These are phyloP conservation scores for Biscogniauxia mediterranea DNA, from an alignment of 2,329 filamentous ascomycete genomes.

Conservation along the genomic window DNA sequence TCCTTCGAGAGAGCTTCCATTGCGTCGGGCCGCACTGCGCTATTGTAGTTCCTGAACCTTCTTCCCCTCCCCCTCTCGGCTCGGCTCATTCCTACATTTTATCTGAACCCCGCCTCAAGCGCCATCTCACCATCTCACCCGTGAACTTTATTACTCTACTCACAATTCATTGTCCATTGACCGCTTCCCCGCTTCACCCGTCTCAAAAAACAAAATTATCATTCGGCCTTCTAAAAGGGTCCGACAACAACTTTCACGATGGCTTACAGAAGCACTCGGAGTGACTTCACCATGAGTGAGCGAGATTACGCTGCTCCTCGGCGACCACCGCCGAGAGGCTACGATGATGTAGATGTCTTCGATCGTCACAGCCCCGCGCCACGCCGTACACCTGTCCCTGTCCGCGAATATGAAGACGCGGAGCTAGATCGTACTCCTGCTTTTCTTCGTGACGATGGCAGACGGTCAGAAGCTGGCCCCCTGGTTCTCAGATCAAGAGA, in stretches of 20 bases:
- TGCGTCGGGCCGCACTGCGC: constrained; percentile 7
- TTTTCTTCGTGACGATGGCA: constrained; percentile 51
- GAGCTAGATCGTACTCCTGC: constrained; percentile 44
- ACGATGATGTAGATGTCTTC: constrained; percentile 26
- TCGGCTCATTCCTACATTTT: constrained; percentile 9
- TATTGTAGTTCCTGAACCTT: constrained; percentile 16
- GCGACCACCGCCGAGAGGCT: constrained; percentile 24
- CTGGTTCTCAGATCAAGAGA: constrained; percentile 56
- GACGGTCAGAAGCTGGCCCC: constrained; percentile 48
- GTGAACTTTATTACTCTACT: constrained; percentile 12
- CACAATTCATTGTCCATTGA: constrained; percentile 17
- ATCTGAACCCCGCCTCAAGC: constrained; percentile 13
- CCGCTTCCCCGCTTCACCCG: constrained; percentile 3
- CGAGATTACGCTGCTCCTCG: constrained; percentile 42
- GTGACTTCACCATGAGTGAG: constrained; percentile 42
- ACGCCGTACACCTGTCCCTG: constrained; percentile 21
- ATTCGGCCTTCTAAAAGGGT: constrained; percentile 10
- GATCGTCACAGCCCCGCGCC: constrained; percentile 24
- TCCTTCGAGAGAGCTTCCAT: constrained; percentile 3
- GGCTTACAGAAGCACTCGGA: constrained; percentile 30
- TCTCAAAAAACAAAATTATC: not conserved
- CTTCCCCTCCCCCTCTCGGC: constrained; percentile 5
- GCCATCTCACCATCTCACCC: constrained; percentile 10
- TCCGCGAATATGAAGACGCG: constrained; percentile 30
- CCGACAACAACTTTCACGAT: constrained; percentile 14